Evolutionary conservation across 2,329 filamentous ascomycete species (phyloP), one percentile per base, ranked within the genome.

Genomic region (Nothophaeocryptopus gaeumannii): DNA sequence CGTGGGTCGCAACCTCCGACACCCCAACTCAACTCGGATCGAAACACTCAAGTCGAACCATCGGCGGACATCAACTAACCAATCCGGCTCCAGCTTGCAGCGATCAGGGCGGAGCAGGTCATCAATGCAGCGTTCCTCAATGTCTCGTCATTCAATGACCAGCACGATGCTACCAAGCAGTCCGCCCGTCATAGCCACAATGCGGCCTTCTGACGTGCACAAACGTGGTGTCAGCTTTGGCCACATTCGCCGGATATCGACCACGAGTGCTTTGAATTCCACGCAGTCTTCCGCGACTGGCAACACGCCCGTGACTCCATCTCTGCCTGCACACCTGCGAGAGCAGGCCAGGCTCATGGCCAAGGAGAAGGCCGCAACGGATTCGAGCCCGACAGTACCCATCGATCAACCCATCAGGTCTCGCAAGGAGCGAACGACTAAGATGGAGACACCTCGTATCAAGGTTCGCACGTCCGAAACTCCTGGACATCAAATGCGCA

Each of bases 171-270:
- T 70, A 67, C 70, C 72, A 44, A 77, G 72, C 62, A 77, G 74
- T 60, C 73, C 74, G 47, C 74, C 75, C 13, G 62, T 74, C 32
- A 61, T 73, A 44, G 64, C 58, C 29, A 58, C 13, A 60, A 78
- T 63, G 72, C 75, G 57, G 73, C 75, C 79, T 3, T 71, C 72
- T 32, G 78, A 78, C 55, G 72, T 68, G 38, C 69, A 82, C 61
- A 83, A 78, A 64, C 77, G 83, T 39, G 79, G 79, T 54, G 80
- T 87, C 16, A 84, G 78, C 63, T 87, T 87, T 65, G 74, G 72
- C 5, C 81, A 85, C 58, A 61, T 78, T 14, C 74, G 78, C 29
- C 68, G 70, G 39, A 67, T 70, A 29, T 77, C 74, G 5, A 70
- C 67, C 30, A 64, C 66, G 5, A 75, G 70, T 47, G 65, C 65